A percentile compares a stretch with the other conserved stretches of the same genome.
These are phyloP conservation scores for Pogostemon cablin DNA, from an alignment of 257 asterid species.

Conservation along the genomic window DNA sequence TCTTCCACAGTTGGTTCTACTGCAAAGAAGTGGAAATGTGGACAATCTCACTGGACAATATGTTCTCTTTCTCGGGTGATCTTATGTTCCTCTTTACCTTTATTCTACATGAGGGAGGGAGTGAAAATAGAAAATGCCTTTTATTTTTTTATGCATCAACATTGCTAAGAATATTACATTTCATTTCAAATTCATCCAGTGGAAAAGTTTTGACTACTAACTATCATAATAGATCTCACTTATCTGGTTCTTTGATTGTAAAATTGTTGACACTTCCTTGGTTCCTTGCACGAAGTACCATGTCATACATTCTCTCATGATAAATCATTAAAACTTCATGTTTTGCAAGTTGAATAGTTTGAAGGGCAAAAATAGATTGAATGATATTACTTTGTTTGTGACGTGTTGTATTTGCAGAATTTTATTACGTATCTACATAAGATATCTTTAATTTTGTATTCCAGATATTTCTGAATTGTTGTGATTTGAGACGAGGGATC, in stretches of 20 bases:
- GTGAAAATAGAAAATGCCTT: background rate
- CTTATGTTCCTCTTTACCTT: slow-evolving; percentile 29
- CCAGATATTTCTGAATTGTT: background rate
- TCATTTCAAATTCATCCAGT: background rate
- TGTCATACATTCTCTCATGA: background rate
- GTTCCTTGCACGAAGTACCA: background rate
- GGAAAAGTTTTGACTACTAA: background rate
- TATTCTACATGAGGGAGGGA: background rate
- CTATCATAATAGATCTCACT: background rate
- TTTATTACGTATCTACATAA: background rate
- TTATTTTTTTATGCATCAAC: background rate
- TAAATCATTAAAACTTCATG: slow-evolving; percentile 11
- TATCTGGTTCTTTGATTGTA: slow-evolving; percentile 15
- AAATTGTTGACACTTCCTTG: background rate
- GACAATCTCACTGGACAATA: slow-evolving; percentile 96
- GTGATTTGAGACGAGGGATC: background rate
- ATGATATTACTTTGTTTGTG: slow-evolving; percentile 7
- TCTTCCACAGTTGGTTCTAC: slow-evolving; percentile 86
- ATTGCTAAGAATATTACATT: slow-evolving; percentile 8
- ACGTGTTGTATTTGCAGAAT: background rate
- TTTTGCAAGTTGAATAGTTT: slow-evolving; percentile 6
- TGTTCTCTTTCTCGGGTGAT: slow-evolving; percentile 90
- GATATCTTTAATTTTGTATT: background rate
- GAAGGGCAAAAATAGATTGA: background rate
- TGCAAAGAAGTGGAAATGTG: slow-evolving; percentile 98